phyloP scores from a whole-genome alignment of 2,329 filamentous ascomycete genomes.

The Penicillium vulpinum region DNA sequence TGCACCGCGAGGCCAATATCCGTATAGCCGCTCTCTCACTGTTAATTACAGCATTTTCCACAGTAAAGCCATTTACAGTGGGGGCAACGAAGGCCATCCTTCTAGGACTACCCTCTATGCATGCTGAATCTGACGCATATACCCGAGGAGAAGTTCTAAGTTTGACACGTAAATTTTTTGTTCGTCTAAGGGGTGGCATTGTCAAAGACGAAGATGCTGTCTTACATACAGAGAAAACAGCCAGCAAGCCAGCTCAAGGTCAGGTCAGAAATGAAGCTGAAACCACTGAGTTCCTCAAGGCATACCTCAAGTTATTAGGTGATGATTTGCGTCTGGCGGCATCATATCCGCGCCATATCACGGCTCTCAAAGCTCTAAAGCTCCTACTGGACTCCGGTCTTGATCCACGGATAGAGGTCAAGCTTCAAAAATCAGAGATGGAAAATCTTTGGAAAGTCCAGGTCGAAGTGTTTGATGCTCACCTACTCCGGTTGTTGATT shows the following conservation, averaged over 20 bases:
- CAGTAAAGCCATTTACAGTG: conserved; percentile 69
- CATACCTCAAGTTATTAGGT: conserved; percentile 72
- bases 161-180: conserved; percentile 72
- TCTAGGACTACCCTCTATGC: conserved; percentile 67
- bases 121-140: conserved; percentile 83
- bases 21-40: conserved; percentile 80
- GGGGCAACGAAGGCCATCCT: conserved; percentile 64
- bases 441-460: conserved; percentile 54
- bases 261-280: conserved; percentile 55
- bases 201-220: conserved; percentile 37
- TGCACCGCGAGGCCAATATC: conserved; percentile 60
- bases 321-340: conserved; percentile 75
- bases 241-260: conserved; percentile 16
- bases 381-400: conserved; percentile 69
- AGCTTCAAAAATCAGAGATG: conserved; percentile 50
- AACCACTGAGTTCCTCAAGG: conserved; percentile 60
- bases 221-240: conserved; percentile 8
- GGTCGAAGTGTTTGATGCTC: conserved; percentile 44
- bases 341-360: conserved; percentile 87
- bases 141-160: conserved; percentile 78
- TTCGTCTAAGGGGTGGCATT: conserved; percentile 69
- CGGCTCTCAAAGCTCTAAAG: conserved; percentile 69
- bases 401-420: conserved; percentile 50
- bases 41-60: conserved; percentile 71
- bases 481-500: conserved; percentile 59